These are phyloP conservation scores for Tirmania nivea DNA, from an alignment of 495 filamentous ascomycete genomes.

Conservation along the genomic window DNA sequence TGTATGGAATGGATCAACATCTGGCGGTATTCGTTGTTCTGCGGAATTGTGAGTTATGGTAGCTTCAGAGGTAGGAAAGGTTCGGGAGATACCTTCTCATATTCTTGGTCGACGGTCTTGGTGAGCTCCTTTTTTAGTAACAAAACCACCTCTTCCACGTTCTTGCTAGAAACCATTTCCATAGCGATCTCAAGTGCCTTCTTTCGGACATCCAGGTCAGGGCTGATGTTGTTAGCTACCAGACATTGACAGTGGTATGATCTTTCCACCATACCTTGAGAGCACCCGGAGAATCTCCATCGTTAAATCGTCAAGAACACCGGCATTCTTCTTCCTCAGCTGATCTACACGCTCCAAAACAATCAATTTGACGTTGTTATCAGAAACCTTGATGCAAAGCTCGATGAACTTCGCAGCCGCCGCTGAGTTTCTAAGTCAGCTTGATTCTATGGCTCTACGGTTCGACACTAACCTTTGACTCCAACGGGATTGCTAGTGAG, in stretches of 20 bases:
- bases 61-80: neutral
- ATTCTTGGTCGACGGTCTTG: constrained; percentile 95
- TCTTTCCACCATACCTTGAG: constrained; percentile 23
- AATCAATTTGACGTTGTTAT: constrained; percentile 98
- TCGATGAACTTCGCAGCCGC: constrained; percentile 92
- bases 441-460: neutral
- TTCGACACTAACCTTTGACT: constrained; percentile 38
- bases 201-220: constrained; percentile 85
- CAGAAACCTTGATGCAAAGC: constrained; percentile 84
- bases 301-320: constrained; percentile 81
- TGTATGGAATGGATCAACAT: constrained; percentile 93
- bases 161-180: constrained; percentile 97
- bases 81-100: constrained; percentile 48
- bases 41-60: constrained; percentile 12
- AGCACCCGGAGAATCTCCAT: constrained; percentile 98
- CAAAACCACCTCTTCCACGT: constrained; percentile 92
- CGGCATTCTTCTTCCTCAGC: constrained; percentile 74
- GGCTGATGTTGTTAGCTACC: constrained; percentile 28
- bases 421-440: constrained; percentile 24
- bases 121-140: constrained; percentile 92
- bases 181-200: constrained; percentile 82
- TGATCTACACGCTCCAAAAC: constrained; percentile 89
- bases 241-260: neutral
- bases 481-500: constrained; percentile 93
- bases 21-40: constrained; percentile 91